These are phyloP conservation scores for Torulaspora franciscae DNA, from an alignment of 805 yeast genomes.

Conservation along the genomic window DNA sequence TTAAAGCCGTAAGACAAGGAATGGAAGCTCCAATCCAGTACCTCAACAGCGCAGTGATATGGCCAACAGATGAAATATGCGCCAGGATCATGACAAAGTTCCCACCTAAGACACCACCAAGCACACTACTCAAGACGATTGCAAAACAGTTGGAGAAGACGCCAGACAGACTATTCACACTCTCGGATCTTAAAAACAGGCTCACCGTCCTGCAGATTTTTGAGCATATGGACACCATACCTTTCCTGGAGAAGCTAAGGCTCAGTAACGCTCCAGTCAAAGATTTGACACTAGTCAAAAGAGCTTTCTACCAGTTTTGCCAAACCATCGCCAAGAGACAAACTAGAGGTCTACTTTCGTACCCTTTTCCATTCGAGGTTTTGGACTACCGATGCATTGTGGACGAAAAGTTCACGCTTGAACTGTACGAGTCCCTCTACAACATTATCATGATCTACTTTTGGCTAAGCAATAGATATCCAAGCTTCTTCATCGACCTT, in stretches of 20 bases:
- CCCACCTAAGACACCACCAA: constrained; percentile 46
- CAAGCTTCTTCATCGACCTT: constrained; percentile 70
- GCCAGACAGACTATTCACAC: constrained; percentile 23
- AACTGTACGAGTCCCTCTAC: constrained; percentile 57
- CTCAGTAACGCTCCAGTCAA: constrained; percentile 62
- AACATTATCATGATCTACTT: constrained; percentile 60
- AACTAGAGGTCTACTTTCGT: constrained; percentile 55
- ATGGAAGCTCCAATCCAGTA: constrained; percentile 50
- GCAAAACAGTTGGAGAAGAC: constrained; percentile 29
- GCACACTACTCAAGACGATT: constrained; percentile 46
- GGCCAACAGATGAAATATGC: constrained; percentile 78
- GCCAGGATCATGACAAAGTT: constrained; percentile 58
- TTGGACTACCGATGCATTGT: constrained; percentile 26
- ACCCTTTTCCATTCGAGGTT: constrained; percentile 33
- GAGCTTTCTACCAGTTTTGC: constrained; percentile 46
- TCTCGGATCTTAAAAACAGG: constrained; percentile 33
- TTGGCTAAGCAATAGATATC: constrained; percentile 88
- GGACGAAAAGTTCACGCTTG: constrained; percentile 26
- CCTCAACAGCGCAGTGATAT: constrained; percentile 58
- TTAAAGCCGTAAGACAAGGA: constrained; percentile 42
- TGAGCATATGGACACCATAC: constrained; percentile 39
- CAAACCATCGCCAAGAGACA: constrained; percentile 50
- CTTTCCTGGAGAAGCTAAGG: constrained; percentile 53
- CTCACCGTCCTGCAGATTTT: constrained; percentile 43
- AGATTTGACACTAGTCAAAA: constrained; percentile 36